Evolutionary conservation across 2,329 filamentous ascomycete species (phyloP), one percentile per base, ranked within the genome.

Genomic region (Botrytis porri): DNA sequence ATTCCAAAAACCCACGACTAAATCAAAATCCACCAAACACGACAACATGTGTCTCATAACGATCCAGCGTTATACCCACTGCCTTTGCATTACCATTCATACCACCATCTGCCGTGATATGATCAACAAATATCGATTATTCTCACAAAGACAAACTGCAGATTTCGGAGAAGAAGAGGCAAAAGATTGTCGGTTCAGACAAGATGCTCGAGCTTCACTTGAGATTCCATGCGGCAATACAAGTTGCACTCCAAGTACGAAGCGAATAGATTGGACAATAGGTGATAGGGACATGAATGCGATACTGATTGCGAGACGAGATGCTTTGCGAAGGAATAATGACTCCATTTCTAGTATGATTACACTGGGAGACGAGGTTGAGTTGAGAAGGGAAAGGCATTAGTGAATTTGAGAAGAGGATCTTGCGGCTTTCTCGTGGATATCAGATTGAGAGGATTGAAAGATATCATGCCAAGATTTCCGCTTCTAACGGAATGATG

Each of bases 41-140:
- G 20, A 48, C 5, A 45, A 25, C 16, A 70, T 70, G 69, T 70
- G 69, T 51, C 69, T 48, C 69, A 45, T 70, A 48, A 62, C 32
- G n/a, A 37, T 29, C 62, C 57, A 70, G 25, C 41, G 57, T n/a
- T 37, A 62, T 20, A 51, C 29, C 5, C 18, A 39, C 22, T 70
- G 69, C 29, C n/a, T 25, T 25, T 71, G 69, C 45, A 29, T n/a
- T 18, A 71, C 43, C 10, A 71, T 20, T 29, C 37, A 32, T 12
- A 57, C 65, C 20, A 57, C 45, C 8, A 64, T 71, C n/a, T 65
- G 45, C 20, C 48, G n/a, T n/a, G 43, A 39, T 2, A n/a, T 57
- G 12, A 65, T 71, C 43, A 41, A 64, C 9, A 62, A 29, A 43
- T 57, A 71, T 51, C 41, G 32, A 41, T 14, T 65, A 4, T 71